These are phyloP conservation scores for Eimeria sp. DNA, from an alignment of 169 alveolate genomes.

Conservation along the genomic window DNA sequence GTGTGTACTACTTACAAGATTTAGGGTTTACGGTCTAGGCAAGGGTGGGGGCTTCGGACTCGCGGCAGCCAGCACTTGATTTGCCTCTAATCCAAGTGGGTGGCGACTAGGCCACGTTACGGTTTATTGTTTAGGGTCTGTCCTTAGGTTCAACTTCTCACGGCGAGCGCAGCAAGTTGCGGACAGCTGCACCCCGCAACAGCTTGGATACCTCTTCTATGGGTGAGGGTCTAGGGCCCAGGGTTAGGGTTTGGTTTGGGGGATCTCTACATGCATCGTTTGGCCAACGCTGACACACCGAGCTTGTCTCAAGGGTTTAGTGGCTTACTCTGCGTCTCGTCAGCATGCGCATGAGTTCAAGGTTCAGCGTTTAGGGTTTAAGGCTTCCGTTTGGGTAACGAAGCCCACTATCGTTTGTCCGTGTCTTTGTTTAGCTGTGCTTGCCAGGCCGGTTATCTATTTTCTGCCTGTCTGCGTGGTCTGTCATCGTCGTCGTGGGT, in stretches of 20 bases:
- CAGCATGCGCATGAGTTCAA: background rate
- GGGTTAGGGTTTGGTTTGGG: background rate
- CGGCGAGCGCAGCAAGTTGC: constrained; percentile 87
- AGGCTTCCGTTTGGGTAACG: background rate
- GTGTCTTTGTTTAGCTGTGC: background rate
- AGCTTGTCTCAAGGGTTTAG: background rate
- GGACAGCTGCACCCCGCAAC: constrained; percentile 90
- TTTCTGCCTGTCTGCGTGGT: background rate
- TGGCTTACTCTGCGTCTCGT: background rate
- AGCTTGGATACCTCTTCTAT: constrained; percentile 91
- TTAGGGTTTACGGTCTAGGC: background rate
- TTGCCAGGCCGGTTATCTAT: background rate
- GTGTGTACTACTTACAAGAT: too few relatives aligned
- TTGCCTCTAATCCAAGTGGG: background rate
- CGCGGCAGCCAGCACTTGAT: background rate
- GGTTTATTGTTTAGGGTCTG: background rate
- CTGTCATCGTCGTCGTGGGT: too few relatives aligned
- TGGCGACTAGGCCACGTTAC: background rate
- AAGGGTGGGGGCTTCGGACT: background rate
- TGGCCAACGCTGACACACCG: background rate
- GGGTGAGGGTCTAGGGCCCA: constrained; percentile 86
- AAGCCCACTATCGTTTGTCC: too few relatives aligned
- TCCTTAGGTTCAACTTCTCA: constrained; percentile 84
- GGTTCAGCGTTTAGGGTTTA: background rate
- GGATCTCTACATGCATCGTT: background rate